These are phyloP conservation scores for Coemansia sp. DNA, from an alignment of 192 early-diverging fungal genomes.

Conservation along the genomic window DNA sequence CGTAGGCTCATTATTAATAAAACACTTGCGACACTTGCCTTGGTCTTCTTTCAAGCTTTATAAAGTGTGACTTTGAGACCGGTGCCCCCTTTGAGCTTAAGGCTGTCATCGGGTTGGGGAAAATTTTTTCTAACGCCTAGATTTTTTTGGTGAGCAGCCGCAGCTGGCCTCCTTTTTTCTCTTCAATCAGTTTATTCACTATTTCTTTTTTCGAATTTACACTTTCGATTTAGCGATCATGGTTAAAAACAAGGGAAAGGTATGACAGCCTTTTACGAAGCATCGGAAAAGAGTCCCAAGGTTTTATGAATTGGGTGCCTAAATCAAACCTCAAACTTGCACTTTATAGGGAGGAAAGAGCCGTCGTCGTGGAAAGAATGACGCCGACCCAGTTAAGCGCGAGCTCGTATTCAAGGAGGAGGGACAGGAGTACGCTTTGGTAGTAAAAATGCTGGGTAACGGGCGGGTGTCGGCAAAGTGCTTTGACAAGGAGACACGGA, in stretches of 20 bases:
- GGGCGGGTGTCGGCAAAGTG: constrained; percentile 89
- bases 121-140: constrained; percentile 6
- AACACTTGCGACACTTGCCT: not conserved
- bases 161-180: not conserved
- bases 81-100: too few species aligned
- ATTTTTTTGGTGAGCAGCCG: not conserved
- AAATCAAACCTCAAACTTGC: not conserved
- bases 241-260: constrained; percentile 98
- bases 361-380: constrained; percentile 94
- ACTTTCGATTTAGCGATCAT: constrained; percentile 38
- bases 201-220: not conserved
- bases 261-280: constrained; percentile 28
- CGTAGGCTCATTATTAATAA: constrained; percentile 16
- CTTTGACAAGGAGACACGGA: constrained; percentile 83
- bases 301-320: not conserved
- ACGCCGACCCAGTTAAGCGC: constrained; percentile 85
- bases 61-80: too few species aligned
- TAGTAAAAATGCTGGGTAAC: constrained; percentile 94
- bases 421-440: constrained; percentile 96
- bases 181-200: constrained; percentile 1
- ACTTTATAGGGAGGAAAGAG: constrained; percentile 75
- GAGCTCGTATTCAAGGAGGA: constrained; percentile 97
- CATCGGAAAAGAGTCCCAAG: not conserved
- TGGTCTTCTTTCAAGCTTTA: not conserved
- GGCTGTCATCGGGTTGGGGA: not conserved